These are phyloP conservation scores for Taiozyma sp. DNA, from an alignment of 1,139 yeast genomes.

Conservation along the genomic window DNA sequence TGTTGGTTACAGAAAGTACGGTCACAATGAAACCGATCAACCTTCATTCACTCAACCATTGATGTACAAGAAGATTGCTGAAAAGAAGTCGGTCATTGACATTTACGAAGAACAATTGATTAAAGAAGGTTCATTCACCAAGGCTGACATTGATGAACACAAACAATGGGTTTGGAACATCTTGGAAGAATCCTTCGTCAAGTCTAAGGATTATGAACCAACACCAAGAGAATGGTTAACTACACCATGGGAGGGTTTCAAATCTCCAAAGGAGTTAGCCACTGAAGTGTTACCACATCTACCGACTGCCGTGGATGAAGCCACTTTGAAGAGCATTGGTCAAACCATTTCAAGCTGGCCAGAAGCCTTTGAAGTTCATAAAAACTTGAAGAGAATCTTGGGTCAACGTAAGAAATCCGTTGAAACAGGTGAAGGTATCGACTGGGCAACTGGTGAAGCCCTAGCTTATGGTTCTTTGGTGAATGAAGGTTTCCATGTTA, in stretches of 20 bases:
- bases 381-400: constrained; percentile 93
- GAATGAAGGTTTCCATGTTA: constrained; percentile 91
- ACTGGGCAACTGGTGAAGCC: constrained; percentile 99
- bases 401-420: constrained; percentile 82
- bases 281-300: constrained; percentile 93
- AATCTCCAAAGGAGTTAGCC: constrained; percentile 96
- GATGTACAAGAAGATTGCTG: constrained; percentile 89
- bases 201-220: constrained; percentile 87
- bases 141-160: constrained; percentile 91
- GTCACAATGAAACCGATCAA: constrained; percentile 99
- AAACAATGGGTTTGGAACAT: constrained; percentile 97
- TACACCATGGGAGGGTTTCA: constrained; percentile 98
- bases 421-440: constrained; percentile 90
- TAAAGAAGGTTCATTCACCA: constrained; percentile 83
- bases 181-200: constrained; percentile 83
- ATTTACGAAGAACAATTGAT: constrained; percentile 77
- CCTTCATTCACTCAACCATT: constrained; percentile 98
- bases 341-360: constrained; percentile 79
- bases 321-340: constrained; percentile 75
- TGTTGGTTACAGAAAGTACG: constrained; percentile 97
- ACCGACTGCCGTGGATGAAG: constrained; percentile 87
- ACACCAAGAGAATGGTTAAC: constrained; percentile 97
- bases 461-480: constrained; percentile 93
- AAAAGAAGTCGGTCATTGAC: constrained; percentile 85
- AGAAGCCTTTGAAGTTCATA: constrained; percentile 84